Conservation (phyloP, 73 alveolate species). For the Diophrys appendiculata region DNA sequence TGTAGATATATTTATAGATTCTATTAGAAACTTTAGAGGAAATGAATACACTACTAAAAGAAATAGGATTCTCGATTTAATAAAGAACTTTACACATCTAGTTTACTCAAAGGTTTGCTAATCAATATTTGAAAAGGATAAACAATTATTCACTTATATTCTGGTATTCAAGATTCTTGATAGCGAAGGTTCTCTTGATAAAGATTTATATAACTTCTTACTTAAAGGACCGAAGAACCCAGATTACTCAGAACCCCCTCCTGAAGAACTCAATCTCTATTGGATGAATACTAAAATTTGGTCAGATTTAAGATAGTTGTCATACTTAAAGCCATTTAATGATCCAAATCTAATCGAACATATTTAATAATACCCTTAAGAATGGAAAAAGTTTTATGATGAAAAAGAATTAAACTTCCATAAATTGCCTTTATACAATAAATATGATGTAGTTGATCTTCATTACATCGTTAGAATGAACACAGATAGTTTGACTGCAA, state of each 20-base stretch:
- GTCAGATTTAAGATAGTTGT: not conserved
- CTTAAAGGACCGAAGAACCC: slow-evolving; percentile 96
- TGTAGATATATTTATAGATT: slow-evolving; percentile 53
- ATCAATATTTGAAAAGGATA: slow-evolving; percentile 95
- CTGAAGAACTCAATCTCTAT: not conserved
- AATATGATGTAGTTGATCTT: too few relatives aligned
- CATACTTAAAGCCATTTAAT: not conserved
- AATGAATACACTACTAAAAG: slow-evolving; percentile 88
- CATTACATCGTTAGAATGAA: too few relatives aligned
- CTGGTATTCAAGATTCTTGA: slow-evolving; percentile 75
- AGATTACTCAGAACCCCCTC: slow-evolving; percentile 61
- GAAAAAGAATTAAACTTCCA: too few relatives aligned
- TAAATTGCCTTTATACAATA: too few relatives aligned
- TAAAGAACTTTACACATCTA: slow-evolving; percentile 73
- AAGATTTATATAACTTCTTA: slow-evolving; percentile 51
- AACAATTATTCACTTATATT: slow-evolving; percentile 84
- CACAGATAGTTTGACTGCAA: too few relatives aligned
- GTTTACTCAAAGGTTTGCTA: slow-evolving; percentile 87
- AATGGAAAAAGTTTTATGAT: slow-evolving; percentile 28
- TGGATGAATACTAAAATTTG: not conserved
- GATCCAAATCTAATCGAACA: not conserved
- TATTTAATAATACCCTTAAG: not conserved
- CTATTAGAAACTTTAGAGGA: too few relatives aligned
- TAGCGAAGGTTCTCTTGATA: slow-evolving; percentile 29
- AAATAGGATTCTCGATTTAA: slow-evolving; percentile 58